Percentiles rank a stretch among this genome's conserved stretches.
Evolutionary conservation across 805 yeast species (phyloP).

Genomic region (Helenozyma rhizophorensis): DNA sequence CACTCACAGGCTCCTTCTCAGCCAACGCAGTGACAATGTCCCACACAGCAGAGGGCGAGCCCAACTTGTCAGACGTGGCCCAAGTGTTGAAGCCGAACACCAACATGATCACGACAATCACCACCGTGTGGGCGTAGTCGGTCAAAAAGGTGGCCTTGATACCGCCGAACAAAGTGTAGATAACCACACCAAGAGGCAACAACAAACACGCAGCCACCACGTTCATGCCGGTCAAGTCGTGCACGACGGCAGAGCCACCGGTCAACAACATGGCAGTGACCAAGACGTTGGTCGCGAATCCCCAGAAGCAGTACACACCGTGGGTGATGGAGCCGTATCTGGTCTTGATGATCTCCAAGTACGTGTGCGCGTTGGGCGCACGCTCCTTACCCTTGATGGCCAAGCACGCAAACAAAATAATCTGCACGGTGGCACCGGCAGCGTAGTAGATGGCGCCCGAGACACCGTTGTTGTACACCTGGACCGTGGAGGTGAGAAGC

Average conservation of each 20-base stretch:
- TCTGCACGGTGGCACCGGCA: slow-evolving; percentile 87
- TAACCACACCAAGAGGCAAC: slow-evolving; percentile 71
- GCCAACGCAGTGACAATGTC: slow-evolving; percentile 65
- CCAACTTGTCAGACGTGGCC: slow-evolving; percentile 64
- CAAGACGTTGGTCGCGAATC: slow-evolving; percentile 79
- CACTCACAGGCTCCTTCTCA: slow-evolving; percentile 57
- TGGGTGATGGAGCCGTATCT: slow-evolving; percentile 82
- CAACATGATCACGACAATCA: slow-evolving; percentile 70
- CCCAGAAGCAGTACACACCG: slow-evolving; percentile 67
- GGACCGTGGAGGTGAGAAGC: slow-evolving; percentile 67
- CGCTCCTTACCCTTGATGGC: slow-evolving; percentile 86
- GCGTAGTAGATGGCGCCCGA: slow-evolving; percentile 83
- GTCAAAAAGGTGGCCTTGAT: slow-evolving; percentile 44
- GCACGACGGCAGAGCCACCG: slow-evolving; percentile 84
- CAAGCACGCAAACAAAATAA: slow-evolving; percentile 76
- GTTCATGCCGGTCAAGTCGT: slow-evolving; percentile 77
- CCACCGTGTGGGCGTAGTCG: slow-evolving; percentile 43
- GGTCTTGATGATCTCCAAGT: slow-evolving; percentile 74
- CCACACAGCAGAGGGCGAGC: slow-evolving; percentile 81
- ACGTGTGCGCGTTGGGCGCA: slow-evolving; percentile 92
- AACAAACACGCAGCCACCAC: slow-evolving; percentile 78
- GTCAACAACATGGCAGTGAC: slow-evolving; percentile 91
- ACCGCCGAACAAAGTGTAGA: slow-evolving; percentile 42
- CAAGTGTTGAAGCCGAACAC: slow-evolving; percentile 78
- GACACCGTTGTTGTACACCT: slow-evolving; percentile 72